These are phyloP conservation scores for Royoungia palumana DNA, from an alignment of 768 basidiomycete species.

Conservation along the genomic window DNA sequence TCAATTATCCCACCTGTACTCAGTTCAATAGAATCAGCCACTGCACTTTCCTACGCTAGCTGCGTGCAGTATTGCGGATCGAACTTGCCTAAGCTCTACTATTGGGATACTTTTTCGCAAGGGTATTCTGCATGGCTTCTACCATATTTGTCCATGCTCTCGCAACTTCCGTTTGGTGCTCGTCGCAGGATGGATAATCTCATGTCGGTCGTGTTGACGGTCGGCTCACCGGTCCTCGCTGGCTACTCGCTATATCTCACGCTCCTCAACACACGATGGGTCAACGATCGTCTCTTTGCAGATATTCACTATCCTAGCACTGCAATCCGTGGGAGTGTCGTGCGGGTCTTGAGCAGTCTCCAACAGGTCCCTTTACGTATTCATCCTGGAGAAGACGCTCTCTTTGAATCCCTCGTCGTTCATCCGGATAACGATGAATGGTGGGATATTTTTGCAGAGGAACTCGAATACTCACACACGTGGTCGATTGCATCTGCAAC, in stretches of 20 bases:
- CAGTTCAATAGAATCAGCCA: not conserved
- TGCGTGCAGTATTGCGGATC: constrained; percentile 12
- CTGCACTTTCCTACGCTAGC: constrained; percentile 6
- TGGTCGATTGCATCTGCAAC: constrained; percentile 40
- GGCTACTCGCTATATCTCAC: constrained; percentile 44
- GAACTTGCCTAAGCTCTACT: no score
- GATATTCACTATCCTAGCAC: constrained; percentile 26
- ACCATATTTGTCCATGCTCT: constrained; percentile 47
- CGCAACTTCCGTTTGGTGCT: constrained; percentile 49
- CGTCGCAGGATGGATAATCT: constrained; percentile 40
- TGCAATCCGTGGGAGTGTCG: constrained; percentile 18
- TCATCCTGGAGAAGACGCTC: constrained; percentile 21
- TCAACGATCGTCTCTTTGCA: constrained; percentile 31
- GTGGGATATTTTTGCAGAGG: constrained; percentile 35
- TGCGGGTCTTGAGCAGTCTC: constrained; percentile 35
- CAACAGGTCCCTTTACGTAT: constrained; percentile 42
- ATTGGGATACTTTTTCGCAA: constrained; percentile 23
- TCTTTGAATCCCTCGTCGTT: constrained; percentile 40
- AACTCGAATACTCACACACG: constrained; percentile 37
- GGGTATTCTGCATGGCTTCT: constrained; percentile 45
- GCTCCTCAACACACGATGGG: constrained; percentile 43
- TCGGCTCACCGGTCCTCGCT: constrained; percentile 45
- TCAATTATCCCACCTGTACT: not conserved
- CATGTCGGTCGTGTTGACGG: constrained; percentile 39
- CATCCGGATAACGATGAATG: constrained; percentile 42